A percentile compares a stretch with the other conserved stretches of the same genome.
phyloP scores from a whole-genome alignment of 768 basidiomycete species.

The Leccinum obscurum region DNA sequence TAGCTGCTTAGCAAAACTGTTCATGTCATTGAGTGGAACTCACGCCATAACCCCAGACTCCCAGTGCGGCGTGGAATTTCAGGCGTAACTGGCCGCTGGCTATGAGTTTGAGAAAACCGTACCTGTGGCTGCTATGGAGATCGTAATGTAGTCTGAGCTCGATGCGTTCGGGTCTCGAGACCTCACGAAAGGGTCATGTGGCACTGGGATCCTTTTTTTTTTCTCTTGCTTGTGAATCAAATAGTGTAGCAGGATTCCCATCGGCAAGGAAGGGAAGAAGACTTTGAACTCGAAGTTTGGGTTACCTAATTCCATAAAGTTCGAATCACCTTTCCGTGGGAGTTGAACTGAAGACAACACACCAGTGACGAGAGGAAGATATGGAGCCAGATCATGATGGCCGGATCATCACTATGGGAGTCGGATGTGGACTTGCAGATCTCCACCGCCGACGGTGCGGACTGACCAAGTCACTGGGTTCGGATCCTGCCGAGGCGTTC shows the following conservation, averaged over 20 bases:
- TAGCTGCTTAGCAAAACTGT: not conserved
- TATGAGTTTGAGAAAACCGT: not conserved
- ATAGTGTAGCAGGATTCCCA: not conserved
- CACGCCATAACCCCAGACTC: not conserved
- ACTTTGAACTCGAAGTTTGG: too few species aligned
- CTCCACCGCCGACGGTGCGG: not conserved
- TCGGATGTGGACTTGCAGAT: not conserved
- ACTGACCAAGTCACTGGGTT: not conserved
- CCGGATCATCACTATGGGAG: not conserved
- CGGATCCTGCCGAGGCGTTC: not conserved
- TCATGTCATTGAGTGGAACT: not conserved
- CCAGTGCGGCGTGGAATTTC: not conserved
- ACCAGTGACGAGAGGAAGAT: not conserved
- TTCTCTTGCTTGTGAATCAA: not conserved
- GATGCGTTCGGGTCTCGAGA: not conserved
- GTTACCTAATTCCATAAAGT: not conserved
- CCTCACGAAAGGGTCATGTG: not conserved
- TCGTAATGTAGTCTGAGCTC: not conserved
- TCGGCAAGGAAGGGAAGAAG: not conserved
- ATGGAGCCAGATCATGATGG: not conserved
- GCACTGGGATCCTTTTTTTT: not conserved
- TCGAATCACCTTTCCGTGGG: not conserved
- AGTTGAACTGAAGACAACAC: not conserved
- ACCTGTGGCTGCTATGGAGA: not conserved
- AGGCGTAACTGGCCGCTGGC: not conserved